Conservation (phyloP, 208 protist species). For the Endotrypanum monterogeii region DNA sequence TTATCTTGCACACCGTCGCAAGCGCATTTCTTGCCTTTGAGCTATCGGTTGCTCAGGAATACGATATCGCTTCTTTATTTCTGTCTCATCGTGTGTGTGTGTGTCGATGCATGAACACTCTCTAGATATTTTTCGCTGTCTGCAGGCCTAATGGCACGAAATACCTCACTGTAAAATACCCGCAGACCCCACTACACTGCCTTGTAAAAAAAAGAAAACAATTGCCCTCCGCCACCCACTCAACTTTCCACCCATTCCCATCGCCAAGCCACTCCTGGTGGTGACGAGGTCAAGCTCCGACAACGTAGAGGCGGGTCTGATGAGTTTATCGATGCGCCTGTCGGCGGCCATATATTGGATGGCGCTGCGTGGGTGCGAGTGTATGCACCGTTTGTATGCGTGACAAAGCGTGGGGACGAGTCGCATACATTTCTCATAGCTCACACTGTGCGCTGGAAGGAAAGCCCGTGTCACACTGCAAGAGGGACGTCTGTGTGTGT, state of each 20-base stretch:
- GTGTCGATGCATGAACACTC: not conserved
- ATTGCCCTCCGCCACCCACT: no score
- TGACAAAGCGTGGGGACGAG: not conserved
- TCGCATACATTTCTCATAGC: not conserved
- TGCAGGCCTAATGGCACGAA: not conserved
- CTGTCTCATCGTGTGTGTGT: not conserved
- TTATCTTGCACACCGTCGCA: not conserved
- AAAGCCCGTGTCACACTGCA: not conserved
- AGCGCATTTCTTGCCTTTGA: not conserved
- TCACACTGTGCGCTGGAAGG: not conserved
- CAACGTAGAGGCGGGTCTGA: not conserved
- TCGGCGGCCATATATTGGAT: not conserved
- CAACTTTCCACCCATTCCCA: not conserved
- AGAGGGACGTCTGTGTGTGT: no score
- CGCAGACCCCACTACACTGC: not conserved
- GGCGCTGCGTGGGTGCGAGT: not conserved
- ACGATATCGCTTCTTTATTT: not conserved
- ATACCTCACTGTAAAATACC: not conserved
- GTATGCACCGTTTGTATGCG: not conserved
- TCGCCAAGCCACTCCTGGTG: not conserved
- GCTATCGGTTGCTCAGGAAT: not conserved
- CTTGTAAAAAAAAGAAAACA: not conserved
- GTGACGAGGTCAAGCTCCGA: not conserved
- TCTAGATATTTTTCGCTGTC: conserved; percentile 4
- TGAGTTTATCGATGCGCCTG: not conserved